Evolutionary conservation across 306 rosid genomes (phyloP).

Genomic region (Cucurbita pepo): DNA sequence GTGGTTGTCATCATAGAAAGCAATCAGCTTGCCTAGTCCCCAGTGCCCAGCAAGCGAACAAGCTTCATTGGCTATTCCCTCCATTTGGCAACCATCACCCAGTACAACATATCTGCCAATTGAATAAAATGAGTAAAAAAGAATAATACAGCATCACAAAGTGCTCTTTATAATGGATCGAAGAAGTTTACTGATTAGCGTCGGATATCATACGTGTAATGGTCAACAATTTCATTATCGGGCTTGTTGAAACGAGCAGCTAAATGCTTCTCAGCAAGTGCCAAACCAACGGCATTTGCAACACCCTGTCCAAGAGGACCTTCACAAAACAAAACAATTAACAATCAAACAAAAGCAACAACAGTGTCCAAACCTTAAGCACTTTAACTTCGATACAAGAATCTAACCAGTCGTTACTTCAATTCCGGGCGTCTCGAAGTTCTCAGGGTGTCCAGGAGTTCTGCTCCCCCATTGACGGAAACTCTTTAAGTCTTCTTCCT

Average conservation of each 20-base stretch:
- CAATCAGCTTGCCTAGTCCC: constrained; percentile 94
- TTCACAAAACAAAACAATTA: constrained; percentile 14
- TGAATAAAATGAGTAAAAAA: background rate
- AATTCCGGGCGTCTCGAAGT: constrained; percentile 79
- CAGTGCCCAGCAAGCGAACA: constrained; percentile 94
- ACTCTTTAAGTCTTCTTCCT: constrained; percentile 74
- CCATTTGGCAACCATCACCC: constrained; percentile 99
- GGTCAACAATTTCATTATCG: constrained; percentile 72
- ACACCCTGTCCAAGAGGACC: constrained; percentile 99
- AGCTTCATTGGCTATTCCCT: constrained; percentile 85
- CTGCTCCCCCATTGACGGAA: constrained; percentile 90
- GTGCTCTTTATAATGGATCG: constrained; percentile 42
- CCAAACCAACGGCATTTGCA: constrained; percentile 96
- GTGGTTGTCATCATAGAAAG: constrained; percentile 95
- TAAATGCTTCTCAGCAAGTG: constrained; percentile 94
- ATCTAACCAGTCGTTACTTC: constrained; percentile 91
- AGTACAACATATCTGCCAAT: constrained; percentile 48
- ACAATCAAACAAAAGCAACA: background rate
- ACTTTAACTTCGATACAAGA: background rate
- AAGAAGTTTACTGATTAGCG: constrained; percentile 6
- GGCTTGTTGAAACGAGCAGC: constrained; percentile 95
- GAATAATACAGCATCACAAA: constrained; percentile 32
- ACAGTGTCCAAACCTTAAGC: background rate
- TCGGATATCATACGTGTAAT: constrained; percentile 56
- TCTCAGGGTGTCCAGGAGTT: constrained; percentile 97